Evolutionary conservation across 805 yeast species (phyloP), one percentile per base, ranked within the genome.

Genomic region (Candida hungchunana): DNA sequence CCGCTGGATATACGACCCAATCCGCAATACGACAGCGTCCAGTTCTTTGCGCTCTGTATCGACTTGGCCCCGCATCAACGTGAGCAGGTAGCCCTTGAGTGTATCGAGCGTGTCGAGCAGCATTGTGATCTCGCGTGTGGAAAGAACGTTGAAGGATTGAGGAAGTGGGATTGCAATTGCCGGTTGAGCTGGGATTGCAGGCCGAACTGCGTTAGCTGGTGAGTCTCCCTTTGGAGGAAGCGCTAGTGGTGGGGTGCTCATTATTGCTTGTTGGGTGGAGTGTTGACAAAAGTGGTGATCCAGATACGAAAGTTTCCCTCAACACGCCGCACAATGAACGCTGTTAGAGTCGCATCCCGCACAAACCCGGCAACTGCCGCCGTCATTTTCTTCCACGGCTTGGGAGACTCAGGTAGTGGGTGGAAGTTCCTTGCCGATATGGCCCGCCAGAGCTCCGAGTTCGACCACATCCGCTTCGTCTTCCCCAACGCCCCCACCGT

Each of bases 361-460:
- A 35, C 44, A 0, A 52, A 53, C 28, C 60, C 64, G 1, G 73
- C 79, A 6, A 64, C 77, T 1, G 81, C 85, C 1, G 77, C 88
- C 1, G 64, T 88, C 22, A 82, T 89, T 16, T 71, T 89, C 41
- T 55, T 86, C 36, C 97, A 93, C 57, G 97, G 98, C 0, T 66
- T 90, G 13, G 98, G 98, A 8, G 97, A 90, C 58, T 59, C 86
- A 0, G 97, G 96, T 5, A 67, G 70, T 13, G 97, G 97, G 2
- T 90, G 96, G 96, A 67, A 75, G 29, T 86, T 85, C 66, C 62
- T 90, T 26, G 84, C 93, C 4, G 81, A 79, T 26, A 62, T 76
- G 36, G 70, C 84, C 18, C 69, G 68, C 36, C 50, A 51, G 33
- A 58, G 64, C 27, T 55, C 64, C 15, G 70, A 56, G 14, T 80